Evolutionary conservation across 805 yeast species (phyloP).

Genomic region (Lipomyces japonicus): DNA sequence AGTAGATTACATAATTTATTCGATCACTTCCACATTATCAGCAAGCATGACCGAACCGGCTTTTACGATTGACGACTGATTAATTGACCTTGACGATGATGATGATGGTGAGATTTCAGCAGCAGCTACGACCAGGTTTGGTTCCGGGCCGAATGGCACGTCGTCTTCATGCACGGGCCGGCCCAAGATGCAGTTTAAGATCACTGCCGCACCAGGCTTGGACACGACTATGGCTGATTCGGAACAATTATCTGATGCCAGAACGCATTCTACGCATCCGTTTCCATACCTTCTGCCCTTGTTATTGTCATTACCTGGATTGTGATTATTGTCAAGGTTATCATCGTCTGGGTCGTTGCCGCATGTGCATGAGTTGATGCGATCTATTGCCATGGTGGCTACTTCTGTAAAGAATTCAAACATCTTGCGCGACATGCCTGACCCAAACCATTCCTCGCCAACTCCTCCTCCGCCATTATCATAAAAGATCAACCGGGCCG

Average conservation of each 20-base stretch:
- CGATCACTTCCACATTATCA: no score
- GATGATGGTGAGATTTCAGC: no score
- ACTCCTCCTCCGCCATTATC: slow-evolving; percentile 77
- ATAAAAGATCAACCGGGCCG: slow-evolving; percentile 79
- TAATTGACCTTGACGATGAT: no score
- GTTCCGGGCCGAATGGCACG: slow-evolving; percentile 69
- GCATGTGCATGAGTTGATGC: slow-evolving; percentile 61
- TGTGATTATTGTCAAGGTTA: background rate
- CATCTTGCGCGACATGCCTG: slow-evolving; percentile 71
- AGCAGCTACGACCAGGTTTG: no score
- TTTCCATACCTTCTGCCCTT: no score
- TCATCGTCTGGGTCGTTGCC: no score
- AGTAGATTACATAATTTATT: no score
- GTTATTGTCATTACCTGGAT: background rate
- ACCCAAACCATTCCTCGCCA: slow-evolving; percentile 47
- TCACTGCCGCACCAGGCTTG: slow-evolving; percentile 75
- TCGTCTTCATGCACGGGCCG: slow-evolving; percentile 41
- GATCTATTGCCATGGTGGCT: slow-evolving; percentile 53
- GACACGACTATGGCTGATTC: slow-evolving; percentile 81
- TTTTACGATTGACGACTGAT: no score
- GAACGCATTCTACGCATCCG: slow-evolving; percentile 86
- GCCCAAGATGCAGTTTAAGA: slow-evolving; percentile 61
- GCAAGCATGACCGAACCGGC: no score
- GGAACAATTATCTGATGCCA: slow-evolving; percentile 67
- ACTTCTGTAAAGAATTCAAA: slow-evolving; percentile 73